Conservation (phyloP, 805 yeast species). For the Wickerhamomyces chaumierensis region DNA sequence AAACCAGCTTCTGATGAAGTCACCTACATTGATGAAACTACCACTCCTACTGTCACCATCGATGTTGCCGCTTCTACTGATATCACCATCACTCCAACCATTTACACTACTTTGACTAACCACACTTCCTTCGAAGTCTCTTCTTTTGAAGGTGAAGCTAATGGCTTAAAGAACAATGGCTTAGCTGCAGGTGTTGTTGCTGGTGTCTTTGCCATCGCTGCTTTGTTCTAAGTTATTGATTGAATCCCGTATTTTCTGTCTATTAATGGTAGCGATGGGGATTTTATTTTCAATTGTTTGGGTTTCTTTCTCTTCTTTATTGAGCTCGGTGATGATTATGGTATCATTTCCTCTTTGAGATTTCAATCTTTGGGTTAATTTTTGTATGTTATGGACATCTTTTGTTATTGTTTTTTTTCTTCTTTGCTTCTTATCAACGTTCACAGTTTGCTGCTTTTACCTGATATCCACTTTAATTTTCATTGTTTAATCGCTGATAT, state of each 20-base stretch:
- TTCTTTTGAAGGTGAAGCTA: conserved; percentile 16
- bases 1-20: conserved; percentile 29
- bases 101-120: conserved; percentile 21
- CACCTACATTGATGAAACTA: conserved; percentile 27
- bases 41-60: conserved; percentile 24
- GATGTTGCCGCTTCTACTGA: conserved; percentile 35
- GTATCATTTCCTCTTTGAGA: too few species aligned
- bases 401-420: conserved; percentile 2
- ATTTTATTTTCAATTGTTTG: not conserved
- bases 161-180: conserved; percentile 1
- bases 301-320: too few species aligned
- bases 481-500: too few species aligned
- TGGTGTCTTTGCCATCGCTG: conserved; percentile 19
- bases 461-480: too few species aligned
- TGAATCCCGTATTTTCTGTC: not conserved
- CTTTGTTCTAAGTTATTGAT: conserved; percentile 13
- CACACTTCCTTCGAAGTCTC: conserved; percentile 8
- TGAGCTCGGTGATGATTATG: too few species aligned
- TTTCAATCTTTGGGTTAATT: too few species aligned
- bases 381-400: too few species aligned
- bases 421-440: not conserved
- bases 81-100: conserved; percentile 26
- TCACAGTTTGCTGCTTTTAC: too few species aligned
- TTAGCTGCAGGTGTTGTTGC: conserved; percentile 16
- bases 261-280: too few species aligned